Base-by-base conservation (phyloP, 73 alveolate genomes). In the Blepharisma stoltei region DNA sequence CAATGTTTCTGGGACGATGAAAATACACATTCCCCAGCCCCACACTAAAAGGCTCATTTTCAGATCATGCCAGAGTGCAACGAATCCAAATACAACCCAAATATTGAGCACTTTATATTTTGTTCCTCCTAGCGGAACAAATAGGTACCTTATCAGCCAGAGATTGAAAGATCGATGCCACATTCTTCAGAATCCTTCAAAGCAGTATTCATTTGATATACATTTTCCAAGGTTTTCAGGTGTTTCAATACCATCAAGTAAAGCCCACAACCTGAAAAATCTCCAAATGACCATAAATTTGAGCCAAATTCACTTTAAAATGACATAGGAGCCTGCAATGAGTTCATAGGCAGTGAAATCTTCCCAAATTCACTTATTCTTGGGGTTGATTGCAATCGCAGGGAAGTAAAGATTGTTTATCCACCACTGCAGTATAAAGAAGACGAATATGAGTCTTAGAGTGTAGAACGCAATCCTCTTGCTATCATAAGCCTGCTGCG, bases 1-100 rank as follows among this genome's bases (percentile, higher is more conserved):
- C 32, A 83, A 80, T 0, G 88, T 89, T 83, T 92, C 97, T 41
- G 97, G 97, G 37, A 89, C 71, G 41, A 92, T 66, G 45, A 86
- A 78, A 67, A 86, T 20, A 80, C 95, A 92, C 25, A 92, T 89
- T 37, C 80, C 77, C 96, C 96, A 88, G 32, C 92, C 97, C 97
- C 97, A 92, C 38, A 85, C 54, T 47, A 92, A 78, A 54, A 92
- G 88, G 81, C 86, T 80, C 20, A 90, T 78, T 65, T 79, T 82
- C 41, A 91, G 76, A 67, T 92, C 98, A 80, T 92, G 98, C 97
- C 98, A 92, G n/a, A 87, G 60, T 54, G 98, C 98, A 4, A 90
- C 96, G 78, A 90, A 92, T 55, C 92, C 78, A 81, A 92, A 92
- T 20, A 92, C 83, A 27, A 91, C 86, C 95, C 95, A 92, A 67